Evolutionary conservation across 2,329 filamentous ascomycete species (phyloP).

Genomic region (Verticillium alfalfae): DNA sequence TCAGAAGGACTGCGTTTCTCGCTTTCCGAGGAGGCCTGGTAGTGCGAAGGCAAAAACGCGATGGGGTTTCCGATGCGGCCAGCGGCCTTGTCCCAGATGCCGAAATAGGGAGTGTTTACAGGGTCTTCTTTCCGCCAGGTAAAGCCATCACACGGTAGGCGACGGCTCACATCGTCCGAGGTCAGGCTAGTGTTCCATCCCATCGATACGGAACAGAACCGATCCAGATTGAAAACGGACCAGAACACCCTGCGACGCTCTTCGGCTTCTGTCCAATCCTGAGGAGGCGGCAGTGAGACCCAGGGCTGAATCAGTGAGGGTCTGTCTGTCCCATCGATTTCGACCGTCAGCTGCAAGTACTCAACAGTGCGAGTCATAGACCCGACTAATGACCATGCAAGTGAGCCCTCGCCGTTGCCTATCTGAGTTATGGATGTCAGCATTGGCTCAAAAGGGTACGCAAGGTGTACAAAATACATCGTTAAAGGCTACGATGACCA

Average conservation of each 20-base stretch:
- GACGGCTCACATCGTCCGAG: constrained; percentile 24
- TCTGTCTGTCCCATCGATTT: constrained; percentile 13
- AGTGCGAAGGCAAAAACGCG: constrained; percentile 18
- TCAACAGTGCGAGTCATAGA: constrained; percentile 11
- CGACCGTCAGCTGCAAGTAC: constrained; percentile 17
- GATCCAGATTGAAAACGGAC: constrained; percentile 27
- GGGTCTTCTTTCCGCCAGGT: constrained; percentile 25
- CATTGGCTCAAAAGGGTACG: constrained; percentile 17
- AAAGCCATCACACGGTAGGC: constrained; percentile 28
- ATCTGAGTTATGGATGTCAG: constrained; percentile 19
- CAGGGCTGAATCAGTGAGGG: constrained; percentile 20
- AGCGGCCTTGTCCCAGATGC: constrained; percentile 30
- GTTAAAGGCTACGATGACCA: constrained; percentile 25
- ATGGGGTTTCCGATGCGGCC: constrained; percentile 25
- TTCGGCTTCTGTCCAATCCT: constrained; percentile 20
- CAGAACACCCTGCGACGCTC: constrained; percentile 29
- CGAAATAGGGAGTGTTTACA: constrained; percentile 29
- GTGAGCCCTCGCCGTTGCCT: constrained; percentile 6
- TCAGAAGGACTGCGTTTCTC: constrained; percentile 14
- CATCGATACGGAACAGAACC: constrained; percentile 24
- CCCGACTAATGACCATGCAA: constrained; percentile 9
- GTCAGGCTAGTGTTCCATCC: constrained; percentile 31
- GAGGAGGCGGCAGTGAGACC: constrained; percentile 17
- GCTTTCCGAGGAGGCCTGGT: constrained; percentile 16
- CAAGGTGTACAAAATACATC: constrained; percentile 21